Conservation (phyloP, 352 stramenopile genomes). For the Blastocystis sp. region DNA sequence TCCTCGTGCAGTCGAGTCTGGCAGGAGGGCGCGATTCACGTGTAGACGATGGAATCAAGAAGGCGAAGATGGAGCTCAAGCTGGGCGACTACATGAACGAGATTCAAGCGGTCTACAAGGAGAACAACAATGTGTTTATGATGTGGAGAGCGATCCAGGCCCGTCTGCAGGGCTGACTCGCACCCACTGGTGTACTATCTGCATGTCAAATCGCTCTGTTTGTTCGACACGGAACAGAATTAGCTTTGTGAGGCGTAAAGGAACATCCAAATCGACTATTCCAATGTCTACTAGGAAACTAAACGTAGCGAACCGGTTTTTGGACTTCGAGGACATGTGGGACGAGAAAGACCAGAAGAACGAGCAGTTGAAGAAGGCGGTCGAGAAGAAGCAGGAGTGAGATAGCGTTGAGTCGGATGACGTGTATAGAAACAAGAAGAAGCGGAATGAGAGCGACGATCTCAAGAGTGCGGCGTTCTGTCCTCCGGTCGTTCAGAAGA, state of each 20-base stretch:
- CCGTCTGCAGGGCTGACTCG: neutral
- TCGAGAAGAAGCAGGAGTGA: constrained; percentile 48
- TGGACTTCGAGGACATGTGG: constrained; percentile 41
- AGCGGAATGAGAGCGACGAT: constrained; percentile 39
- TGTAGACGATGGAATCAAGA: neutral
- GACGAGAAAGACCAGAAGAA: constrained; percentile 57
- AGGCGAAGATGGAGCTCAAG: neutral
- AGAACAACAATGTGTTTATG: neutral
- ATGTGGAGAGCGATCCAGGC: neutral
- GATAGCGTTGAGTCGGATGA: neutral
- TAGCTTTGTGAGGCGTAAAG: too few species aligned
- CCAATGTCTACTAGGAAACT: neutral
- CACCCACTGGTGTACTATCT: too few species aligned
- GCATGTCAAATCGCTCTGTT: too few species aligned
- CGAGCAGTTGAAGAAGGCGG: constrained; percentile 25
- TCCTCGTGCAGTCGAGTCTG: neutral
- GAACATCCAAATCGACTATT: too few species aligned
- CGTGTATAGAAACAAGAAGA: constrained; percentile 21
- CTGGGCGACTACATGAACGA: neutral
- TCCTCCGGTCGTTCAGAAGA: constrained; percentile 26
- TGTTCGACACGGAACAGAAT: too few species aligned
- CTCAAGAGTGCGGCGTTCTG: constrained; percentile 29
- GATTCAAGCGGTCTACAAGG: neutral
- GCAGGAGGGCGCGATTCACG: neutral
- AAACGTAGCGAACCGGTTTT: constrained; percentile 38